Conservation (phyloP, 768 basidiomycete genomes). For the Suillus clintonianus region DNA sequence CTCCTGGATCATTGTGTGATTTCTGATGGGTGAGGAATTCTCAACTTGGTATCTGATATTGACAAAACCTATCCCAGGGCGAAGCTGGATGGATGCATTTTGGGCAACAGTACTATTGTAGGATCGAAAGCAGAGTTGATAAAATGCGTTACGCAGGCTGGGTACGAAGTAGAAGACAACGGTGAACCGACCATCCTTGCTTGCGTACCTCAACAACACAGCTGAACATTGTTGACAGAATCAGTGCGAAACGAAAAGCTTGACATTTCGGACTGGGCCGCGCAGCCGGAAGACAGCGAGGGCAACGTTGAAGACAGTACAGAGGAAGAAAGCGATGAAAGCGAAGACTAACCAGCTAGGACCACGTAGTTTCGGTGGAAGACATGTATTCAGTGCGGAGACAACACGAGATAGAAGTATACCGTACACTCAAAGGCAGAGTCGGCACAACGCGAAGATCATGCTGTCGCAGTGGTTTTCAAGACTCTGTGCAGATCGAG, state of each 20-base stretch:
- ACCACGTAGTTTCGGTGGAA: neutral
- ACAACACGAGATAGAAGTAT: conserved; percentile 1
- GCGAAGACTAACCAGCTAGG: conserved; percentile 3
- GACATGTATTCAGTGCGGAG: neutral
- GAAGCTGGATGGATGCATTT: conserved; percentile 74
- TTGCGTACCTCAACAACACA: neutral
- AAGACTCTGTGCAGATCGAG: conserved; percentile 76
- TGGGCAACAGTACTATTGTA: conserved; percentile 74
- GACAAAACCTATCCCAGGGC: conserved; percentile 44
- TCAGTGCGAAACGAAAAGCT: conserved; percentile 56
- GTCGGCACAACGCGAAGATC: conserved; percentile 8
- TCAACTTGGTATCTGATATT: conserved; percentile 9
- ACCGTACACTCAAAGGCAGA: neutral
- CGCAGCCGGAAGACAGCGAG: conserved; percentile 28
- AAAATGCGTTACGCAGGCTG: conserved; percentile 73
- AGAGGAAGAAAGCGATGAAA: conserved; percentile 16
- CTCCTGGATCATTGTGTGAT: conserved; percentile 88
- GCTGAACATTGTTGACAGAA: conserved; percentile 38
- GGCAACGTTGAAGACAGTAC: conserved; percentile 18
- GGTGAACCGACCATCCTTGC: conserved; percentile 39
- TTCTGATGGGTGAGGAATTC: conserved; percentile 68
- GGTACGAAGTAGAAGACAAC: conserved; percentile 68
- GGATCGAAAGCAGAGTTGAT: conserved; percentile 68
- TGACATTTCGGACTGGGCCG: conserved; percentile 58
- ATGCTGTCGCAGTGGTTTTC: conserved; percentile 70